Percentiles rank a stretch among this genome's conserved stretches.
Evolutionary conservation across 768 basidiomycete genomes (phyloP).

Genomic region (Mycena venus): DNA sequence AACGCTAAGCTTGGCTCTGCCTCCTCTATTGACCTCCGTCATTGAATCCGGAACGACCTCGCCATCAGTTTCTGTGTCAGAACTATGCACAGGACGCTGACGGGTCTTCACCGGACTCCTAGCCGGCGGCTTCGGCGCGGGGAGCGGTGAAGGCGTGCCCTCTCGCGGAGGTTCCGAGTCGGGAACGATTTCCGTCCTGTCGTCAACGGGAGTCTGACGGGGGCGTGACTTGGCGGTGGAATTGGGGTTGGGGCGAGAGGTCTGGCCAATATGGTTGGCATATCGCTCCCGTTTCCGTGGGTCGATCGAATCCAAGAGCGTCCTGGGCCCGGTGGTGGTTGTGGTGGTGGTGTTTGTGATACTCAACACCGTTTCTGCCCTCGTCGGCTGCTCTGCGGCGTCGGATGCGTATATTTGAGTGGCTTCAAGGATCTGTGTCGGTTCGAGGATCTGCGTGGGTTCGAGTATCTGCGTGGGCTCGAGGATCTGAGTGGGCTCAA

Average conservation of each 20-base stretch:
- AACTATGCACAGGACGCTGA: background rate
- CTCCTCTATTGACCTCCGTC: constrained; percentile 16
- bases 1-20: constrained; percentile 43
- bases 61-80: constrained; percentile 24
- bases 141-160: background rate
- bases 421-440: constrained; percentile 11
- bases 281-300: constrained; percentile 25
- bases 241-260: background rate
- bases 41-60: constrained; percentile 23
- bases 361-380: background rate
- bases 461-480: constrained; percentile 26
- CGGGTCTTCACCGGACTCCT: constrained; percentile 22
- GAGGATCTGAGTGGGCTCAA: constrained; percentile 29
- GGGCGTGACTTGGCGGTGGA: background rate
- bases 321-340: constrained; percentile 4
- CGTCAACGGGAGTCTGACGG: constrained; percentile 13
- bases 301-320: constrained; percentile 16
- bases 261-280: background rate
- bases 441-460: constrained; percentile 25
- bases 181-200: constrained; percentile 66
- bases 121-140: constrained; percentile 30
- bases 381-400: background rate
- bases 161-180: constrained; percentile 71
- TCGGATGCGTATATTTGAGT: background rate
- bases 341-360: constrained; percentile 1